Evolutionary conservation across 2,329 filamentous ascomycete genomes (phyloP).

Genomic region (Fusarium papillatum): DNA sequence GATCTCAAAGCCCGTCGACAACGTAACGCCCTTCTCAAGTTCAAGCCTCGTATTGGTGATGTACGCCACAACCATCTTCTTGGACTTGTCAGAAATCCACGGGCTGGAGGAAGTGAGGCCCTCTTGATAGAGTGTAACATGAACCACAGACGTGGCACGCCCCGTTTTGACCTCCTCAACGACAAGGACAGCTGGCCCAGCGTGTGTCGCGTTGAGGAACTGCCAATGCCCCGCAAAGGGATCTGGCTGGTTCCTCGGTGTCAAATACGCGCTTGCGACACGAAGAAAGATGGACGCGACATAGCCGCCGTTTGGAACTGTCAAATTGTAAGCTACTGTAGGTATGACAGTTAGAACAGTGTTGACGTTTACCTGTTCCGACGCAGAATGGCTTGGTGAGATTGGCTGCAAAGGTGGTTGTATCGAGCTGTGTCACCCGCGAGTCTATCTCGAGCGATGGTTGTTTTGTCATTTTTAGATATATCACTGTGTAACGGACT

Average conservation of each 20-base stretch:
- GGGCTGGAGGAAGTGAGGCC: slow-evolving; percentile 48
- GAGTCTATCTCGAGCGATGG: slow-evolving; percentile 23
- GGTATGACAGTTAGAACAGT: background rate
- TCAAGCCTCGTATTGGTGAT: slow-evolving; percentile 51
- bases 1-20: slow-evolving; percentile 45
- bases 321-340: background rate
- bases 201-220: slow-evolving; percentile 54
- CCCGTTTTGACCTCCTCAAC: slow-evolving; percentile 59
- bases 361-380: slow-evolving; percentile 21
- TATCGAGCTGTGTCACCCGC: slow-evolving; percentile 9
- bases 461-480: slow-evolving; percentile 3
- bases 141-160: slow-evolving; percentile 55
- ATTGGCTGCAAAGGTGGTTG: slow-evolving; percentile 21
- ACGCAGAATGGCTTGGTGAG: slow-evolving; percentile 30
- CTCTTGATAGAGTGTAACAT: slow-evolving; percentile 57
- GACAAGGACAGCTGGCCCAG: slow-evolving; percentile 53
- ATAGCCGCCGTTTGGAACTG: slow-evolving; percentile 63
- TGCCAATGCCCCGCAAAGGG: slow-evolving; percentile 56
- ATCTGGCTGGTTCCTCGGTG: slow-evolving; percentile 50
- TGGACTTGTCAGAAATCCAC: slow-evolving; percentile 51
- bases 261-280: slow-evolving; percentile 51
- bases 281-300: slow-evolving; percentile 56
- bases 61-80: slow-evolving; percentile 52
- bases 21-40: slow-evolving; percentile 45
- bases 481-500: background rate